These are phyloP conservation scores for Sequoia sempervirens DNA, from an alignment of 75 land plant genomes.

Conservation along the genomic window DNA sequence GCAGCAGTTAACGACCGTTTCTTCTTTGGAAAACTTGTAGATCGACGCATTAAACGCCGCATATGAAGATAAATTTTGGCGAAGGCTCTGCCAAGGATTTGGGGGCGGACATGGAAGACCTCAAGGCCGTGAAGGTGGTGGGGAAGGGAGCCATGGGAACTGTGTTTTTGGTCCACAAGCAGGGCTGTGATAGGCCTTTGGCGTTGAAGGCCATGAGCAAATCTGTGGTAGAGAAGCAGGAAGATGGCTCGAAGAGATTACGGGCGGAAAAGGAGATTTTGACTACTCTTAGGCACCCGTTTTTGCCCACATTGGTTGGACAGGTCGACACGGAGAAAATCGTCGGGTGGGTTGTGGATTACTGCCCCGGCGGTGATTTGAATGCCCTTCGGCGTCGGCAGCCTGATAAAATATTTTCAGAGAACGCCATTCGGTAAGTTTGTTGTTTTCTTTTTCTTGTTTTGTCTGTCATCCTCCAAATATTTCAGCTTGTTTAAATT, in stretches of 20 bases:
- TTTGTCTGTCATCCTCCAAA: neutral
- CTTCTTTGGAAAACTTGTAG: too few species aligned
- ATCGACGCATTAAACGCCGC: too few species aligned
- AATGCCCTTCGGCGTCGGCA: slow-evolving; percentile 66
- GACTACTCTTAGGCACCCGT: slow-evolving; percentile 33
- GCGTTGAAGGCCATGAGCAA: slow-evolving; percentile 53
- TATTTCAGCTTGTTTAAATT: slow-evolving; percentile 15
- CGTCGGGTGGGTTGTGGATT: slow-evolving; percentile 63
- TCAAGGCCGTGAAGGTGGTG: slow-evolving; percentile 28
- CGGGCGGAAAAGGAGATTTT: slow-evolving; percentile 42
- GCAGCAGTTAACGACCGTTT: too few species aligned
- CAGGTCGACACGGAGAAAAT: slow-evolving; percentile 43
- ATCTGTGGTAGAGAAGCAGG: slow-evolving; percentile 8
- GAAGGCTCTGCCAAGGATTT: neutral
- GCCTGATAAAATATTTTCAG: slow-evolving; percentile 61
- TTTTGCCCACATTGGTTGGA: slow-evolving; percentile 49
- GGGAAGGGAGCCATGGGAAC: slow-evolving; percentile 62
- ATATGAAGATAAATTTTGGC: neutral
- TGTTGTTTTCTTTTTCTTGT: neutral
- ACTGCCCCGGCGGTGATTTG: slow-evolving; percentile 79
- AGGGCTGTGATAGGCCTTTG: slow-evolving; percentile 11
- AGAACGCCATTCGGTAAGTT: slow-evolving; percentile 29
- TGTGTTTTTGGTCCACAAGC: slow-evolving; percentile 28
- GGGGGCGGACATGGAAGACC: slow-evolving; percentile 2
- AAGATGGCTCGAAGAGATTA: slow-evolving; percentile 13